phyloP scores from a whole-genome alignment of 192 early-diverging fungal species.

The Phlyctochytrium planicorne region DNA sequence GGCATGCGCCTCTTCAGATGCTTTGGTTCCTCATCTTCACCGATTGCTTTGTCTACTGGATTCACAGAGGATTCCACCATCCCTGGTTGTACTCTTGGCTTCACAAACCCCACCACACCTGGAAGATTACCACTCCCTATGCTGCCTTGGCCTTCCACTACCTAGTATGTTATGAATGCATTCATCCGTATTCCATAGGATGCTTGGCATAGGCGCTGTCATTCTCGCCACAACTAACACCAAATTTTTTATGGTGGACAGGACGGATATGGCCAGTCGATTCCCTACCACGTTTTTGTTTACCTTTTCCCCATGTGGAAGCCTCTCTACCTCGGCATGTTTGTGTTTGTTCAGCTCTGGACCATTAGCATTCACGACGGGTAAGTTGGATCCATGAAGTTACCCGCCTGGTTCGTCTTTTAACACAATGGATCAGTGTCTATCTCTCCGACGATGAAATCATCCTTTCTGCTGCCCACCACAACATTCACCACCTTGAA shows the following conservation, averaged over 20 bases:
- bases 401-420: not conserved
- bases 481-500: slow-evolving; percentile 96
- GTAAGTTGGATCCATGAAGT: slow-evolving; percentile 35
- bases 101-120: slow-evolving; percentile 88
- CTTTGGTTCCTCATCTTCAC: slow-evolving; percentile 85
- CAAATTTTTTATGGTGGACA: slow-evolving; percentile 26
- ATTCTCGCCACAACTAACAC: not conserved
- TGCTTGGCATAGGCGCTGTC: not conserved
- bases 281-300: slow-evolving; percentile 93
- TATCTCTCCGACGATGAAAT: slow-evolving; percentile 33
- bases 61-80: slow-evolving; percentile 91
- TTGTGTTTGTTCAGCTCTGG: slow-evolving; percentile 91
- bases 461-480: slow-evolving; percentile 75
- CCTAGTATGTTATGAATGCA: slow-evolving; percentile 41
- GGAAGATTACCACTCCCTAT: slow-evolving; percentile 92
- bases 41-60: slow-evolving; percentile 95
- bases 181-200: not conserved
- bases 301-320: slow-evolving; percentile 91
- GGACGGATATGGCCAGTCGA: slow-evolving; percentile 93
- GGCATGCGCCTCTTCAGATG: slow-evolving; percentile 68
- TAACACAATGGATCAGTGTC: slow-evolving; percentile 11
- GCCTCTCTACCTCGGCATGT: slow-evolving; percentile 82
- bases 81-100: slow-evolving; percentile 84
- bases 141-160: slow-evolving; percentile 95
- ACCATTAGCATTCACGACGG: slow-evolving; percentile 97